Conservation (phyloP, 2,329 filamentous ascomycete genomes). For the Geosmithia flava region DNA sequence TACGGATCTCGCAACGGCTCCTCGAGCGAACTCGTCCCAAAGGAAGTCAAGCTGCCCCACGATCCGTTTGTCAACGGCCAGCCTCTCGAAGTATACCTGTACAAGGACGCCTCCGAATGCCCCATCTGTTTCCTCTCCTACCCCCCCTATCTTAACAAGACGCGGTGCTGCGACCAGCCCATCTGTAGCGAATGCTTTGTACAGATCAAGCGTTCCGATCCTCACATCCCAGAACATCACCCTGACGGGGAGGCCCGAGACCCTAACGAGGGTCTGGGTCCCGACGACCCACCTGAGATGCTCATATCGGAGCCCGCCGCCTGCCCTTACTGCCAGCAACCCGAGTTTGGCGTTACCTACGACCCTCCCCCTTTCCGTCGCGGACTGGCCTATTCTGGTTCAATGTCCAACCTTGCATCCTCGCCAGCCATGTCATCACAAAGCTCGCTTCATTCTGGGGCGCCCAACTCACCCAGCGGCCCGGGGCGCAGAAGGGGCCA, state of each 20-base stretch:
- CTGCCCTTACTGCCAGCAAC: slow-evolving; percentile 90
- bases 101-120: slow-evolving; percentile 83
- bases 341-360: slow-evolving; percentile 95
- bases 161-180: slow-evolving; percentile 85
- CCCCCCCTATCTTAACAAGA: slow-evolving; percentile 86
- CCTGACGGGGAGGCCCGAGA: slow-evolving; percentile 29
- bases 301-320: slow-evolving; percentile 83
- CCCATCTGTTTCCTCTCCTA: slow-evolving; percentile 97
- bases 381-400: slow-evolving; percentile 58
- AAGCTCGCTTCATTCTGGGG: slow-evolving; percentile 58
- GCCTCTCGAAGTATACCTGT: slow-evolving; percentile 80
- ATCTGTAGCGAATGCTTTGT: slow-evolving; percentile 99
- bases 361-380: slow-evolving; percentile 78
- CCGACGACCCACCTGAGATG: slow-evolving; percentile 44
- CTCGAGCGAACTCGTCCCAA: slow-evolving; percentile 58
- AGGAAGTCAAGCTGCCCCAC: slow-evolving; percentile 66
- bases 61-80: slow-evolving; percentile 93
- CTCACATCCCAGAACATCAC: slow-evolving; percentile 73
- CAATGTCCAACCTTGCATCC: slow-evolving; percentile 22
- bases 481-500: slow-evolving; percentile 34
- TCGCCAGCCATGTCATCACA: slow-evolving; percentile 73
- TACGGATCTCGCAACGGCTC: slow-evolving; percentile 62
- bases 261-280: slow-evolving; percentile 21
- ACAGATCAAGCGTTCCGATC: slow-evolving; percentile 91
- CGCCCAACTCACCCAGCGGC: slow-evolving; percentile 23